Evolutionary conservation across 768 basidiomycete species (phyloP), one percentile per base, ranked within the genome.

Genomic region (Dacryopinax primogenitus): DNA sequence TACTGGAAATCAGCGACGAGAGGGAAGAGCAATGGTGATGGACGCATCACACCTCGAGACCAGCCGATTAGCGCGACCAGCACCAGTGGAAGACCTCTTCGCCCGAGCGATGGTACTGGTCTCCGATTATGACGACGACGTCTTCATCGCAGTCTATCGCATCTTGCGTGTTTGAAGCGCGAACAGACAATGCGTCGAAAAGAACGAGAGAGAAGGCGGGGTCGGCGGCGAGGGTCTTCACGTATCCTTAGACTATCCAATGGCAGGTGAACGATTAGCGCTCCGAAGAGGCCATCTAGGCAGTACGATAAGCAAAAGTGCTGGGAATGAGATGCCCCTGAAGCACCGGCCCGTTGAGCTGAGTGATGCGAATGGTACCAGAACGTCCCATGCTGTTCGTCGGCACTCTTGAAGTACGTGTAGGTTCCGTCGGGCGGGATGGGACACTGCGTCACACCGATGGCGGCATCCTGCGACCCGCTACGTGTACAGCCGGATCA

Each of bases 281-380:
- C 68, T 6, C 68, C 68, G 34, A 51, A 69, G 18, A 69, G 64
- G 33, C 68, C 68, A 33, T 69, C 68, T 30, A 18, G 18, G 18
- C 18, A 9, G 18, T 37, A 37, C 18, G 9, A 37, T 37, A 37
- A 37, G 9, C 11, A 37, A 37, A 18, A 37, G n/a, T n/a, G n/a
- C n/a, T n/a, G n/a, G n/a, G n/a, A 37, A 37, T 9, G 36, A 9
- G 36, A 37, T 9, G 11, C 18, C 18, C 18, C 18, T 37, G 36
- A 37, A 9, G 36, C 36, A 37, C 36, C 36, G 18, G 67, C 67
- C 16, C 68, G 66, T 63, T 69, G 66, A 61, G 21, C 37, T 1
- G 18, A 11, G n/a, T 63, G 64, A 61, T 69, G 68, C 3, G 66
- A 67, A 63, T 69, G 68, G 36, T 64, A 69, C 68, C 68, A 63